These are phyloP conservation scores for Trichoderma virens DNA, from an alignment of 495 filamentous ascomycete species.

Conservation along the genomic window DNA sequence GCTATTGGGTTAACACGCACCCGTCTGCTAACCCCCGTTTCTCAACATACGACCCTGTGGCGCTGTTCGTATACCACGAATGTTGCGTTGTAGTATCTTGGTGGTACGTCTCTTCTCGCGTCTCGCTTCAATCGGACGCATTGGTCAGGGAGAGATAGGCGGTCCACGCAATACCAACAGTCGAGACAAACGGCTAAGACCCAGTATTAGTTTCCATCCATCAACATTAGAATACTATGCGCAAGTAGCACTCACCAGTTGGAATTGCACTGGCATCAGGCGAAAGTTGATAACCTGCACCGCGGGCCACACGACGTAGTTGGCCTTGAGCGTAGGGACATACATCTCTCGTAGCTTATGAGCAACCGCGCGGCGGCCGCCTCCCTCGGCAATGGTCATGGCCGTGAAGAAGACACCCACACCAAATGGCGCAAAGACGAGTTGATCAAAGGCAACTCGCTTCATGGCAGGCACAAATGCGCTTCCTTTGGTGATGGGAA, in stretches of 20 bases:
- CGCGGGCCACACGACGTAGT: conserved; percentile 90
- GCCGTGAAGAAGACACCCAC: conserved; percentile 86
- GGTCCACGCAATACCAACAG: conserved; percentile 98
- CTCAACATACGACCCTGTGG: neutral
- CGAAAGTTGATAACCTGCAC: conserved; percentile 98
- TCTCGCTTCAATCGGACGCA: conserved; percentile 58
- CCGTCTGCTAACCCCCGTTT: neutral
- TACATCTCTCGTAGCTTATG: conserved; percentile 92
- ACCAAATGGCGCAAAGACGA: conserved; percentile 89
- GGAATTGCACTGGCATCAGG: conserved; percentile 89
- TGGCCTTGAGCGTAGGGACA: conserved; percentile 87
- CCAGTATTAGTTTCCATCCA: neutral
- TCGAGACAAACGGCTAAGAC: conserved; percentile 85
- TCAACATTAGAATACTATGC: neutral
- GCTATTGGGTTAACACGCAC: neutral
- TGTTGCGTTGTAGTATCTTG: neutral
- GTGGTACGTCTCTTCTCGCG: neutral
- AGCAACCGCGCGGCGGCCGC: conserved; percentile 67
- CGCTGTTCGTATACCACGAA: neutral
- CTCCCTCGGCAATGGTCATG: conserved; percentile 95
- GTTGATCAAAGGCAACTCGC: conserved; percentile 85
- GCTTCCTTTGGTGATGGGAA: conserved; percentile 73
- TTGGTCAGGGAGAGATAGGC: conserved; percentile 94
- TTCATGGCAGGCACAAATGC: conserved; percentile 75
- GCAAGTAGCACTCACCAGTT: conserved; percentile 63